These are phyloP conservation scores for Arthrobotrys entomopaga DNA, from an alignment of 2,329 filamentous ascomycete genomes.

Conservation along the genomic window DNA sequence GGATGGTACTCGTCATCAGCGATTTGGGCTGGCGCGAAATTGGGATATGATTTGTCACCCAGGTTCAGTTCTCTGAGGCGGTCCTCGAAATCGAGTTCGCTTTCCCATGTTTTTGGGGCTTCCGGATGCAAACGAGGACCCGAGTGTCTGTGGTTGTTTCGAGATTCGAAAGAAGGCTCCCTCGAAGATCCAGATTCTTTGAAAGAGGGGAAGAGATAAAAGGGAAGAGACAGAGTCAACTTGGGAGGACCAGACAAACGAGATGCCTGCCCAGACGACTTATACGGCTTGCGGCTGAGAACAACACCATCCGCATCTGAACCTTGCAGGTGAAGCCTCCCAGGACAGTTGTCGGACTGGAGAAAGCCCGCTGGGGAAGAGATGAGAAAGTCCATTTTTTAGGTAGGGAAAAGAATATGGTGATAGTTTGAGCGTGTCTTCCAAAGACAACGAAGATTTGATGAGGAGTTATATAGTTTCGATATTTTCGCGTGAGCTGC, in stretches of 20 bases:
- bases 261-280: slow-evolving; percentile 10
- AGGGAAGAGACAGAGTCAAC: slow-evolving; percentile 26
- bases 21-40: not conserved
- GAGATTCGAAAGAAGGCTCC: slow-evolving; percentile 6
- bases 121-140: slow-evolving; percentile 14
- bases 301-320: slow-evolving; percentile 28
- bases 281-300: slow-evolving; percentile 50
- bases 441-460: not conserved
- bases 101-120: slow-evolving; percentile 27
- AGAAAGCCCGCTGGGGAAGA: slow-evolving; percentile 27
- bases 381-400: slow-evolving; percentile 37
- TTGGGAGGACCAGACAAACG: slow-evolving; percentile 36
- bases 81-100: slow-evolving; percentile 25
- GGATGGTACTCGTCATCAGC: slow-evolving; percentile 1
- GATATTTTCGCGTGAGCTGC: slow-evolving; percentile 11
- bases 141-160: slow-evolving; percentile 28
- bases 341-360: slow-evolving; percentile 20
- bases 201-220: slow-evolving; percentile 30
- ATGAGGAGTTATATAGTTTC: slow-evolving; percentile 21
- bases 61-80: slow-evolving; percentile 23
- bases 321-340: slow-evolving; percentile 20
- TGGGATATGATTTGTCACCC: slow-evolving; percentile 20
- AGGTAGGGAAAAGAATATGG: slow-evolving; percentile 2
- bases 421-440: slow-evolving; percentile 15
- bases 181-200: slow-evolving; percentile 16